phyloP scores from a whole-genome alignment of 2,329 filamentous ascomycete species.

The Trichoderma harzianum region DNA sequence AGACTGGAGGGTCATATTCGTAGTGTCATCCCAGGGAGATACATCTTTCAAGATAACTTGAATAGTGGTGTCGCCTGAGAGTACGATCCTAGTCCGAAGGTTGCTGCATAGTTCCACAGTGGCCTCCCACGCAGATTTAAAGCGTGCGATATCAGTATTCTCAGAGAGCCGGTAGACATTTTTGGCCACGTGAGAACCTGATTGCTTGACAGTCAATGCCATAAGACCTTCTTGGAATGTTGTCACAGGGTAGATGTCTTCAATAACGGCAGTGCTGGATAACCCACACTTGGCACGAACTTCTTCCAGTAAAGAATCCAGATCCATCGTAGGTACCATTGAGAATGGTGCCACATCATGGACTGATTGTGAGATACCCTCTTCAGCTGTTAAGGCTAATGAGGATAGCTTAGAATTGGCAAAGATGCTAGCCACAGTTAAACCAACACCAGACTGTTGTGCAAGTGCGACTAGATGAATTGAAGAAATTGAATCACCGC shows the following conservation, averaged over 20 bases:
- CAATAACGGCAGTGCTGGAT: background rate
- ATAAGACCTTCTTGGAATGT: conserved; percentile 39
- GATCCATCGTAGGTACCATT: background rate
- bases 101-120: conserved; percentile 20
- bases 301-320: background rate
- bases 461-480: conserved; percentile 11
- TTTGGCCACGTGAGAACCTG: conserved; percentile 24
- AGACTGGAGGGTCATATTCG: background rate
- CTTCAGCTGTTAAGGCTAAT: background rate
- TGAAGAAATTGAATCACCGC: conserved; percentile 39
- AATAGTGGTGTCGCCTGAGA: conserved; percentile 2
- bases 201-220: conserved; percentile 24
- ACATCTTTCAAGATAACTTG: conserved; percentile 20
- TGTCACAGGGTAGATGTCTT: conserved; percentile 38
- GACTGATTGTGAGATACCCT: background rate
- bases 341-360: background rate
- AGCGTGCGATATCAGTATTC: conserved; percentile 12
- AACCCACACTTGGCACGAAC: background rate
- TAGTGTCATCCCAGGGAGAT: background rate
- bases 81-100: conserved; percentile 24
- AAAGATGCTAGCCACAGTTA: conserved; percentile 2
- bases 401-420: background rate
- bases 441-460: background rate
- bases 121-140: conserved; percentile 22
- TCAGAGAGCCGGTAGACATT: conserved; percentile 17